A percentile compares a stretch with the other conserved stretches of the same genome.
Evolutionary conservation across 2,329 filamentous ascomycete species (phyloP).

Genomic region (Ascosphaera apis): DNA sequence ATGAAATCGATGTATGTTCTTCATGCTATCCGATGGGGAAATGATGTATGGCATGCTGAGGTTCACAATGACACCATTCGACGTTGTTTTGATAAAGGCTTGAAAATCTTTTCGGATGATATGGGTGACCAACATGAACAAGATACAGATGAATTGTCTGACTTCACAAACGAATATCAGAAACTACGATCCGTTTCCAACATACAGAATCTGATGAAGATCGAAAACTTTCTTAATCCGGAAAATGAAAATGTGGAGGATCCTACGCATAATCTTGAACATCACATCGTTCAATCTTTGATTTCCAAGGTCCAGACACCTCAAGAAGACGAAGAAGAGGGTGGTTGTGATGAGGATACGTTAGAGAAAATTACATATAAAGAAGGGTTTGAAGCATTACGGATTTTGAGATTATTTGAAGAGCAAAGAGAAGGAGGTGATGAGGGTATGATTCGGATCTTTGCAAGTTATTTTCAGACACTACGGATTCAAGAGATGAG

Average conservation of each 20-base stretch:
- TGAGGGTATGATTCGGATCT: too few species aligned
- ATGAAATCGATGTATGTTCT: not conserved
- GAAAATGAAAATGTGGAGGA: not conserved
- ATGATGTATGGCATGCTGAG: not conserved
- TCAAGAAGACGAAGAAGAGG: too few species aligned
- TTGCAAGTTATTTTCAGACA: too few species aligned
- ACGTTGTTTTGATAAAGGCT: not conserved
- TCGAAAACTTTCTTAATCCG: not conserved
- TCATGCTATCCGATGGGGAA: not conserved
- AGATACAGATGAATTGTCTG: not conserved
- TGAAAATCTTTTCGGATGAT: not conserved
- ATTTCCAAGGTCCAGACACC: constrained; percentile 6
- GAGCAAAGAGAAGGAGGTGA: too few species aligned
- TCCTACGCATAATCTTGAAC: not conserved
- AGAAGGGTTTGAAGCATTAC: too few species aligned
- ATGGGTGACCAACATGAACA: not conserved
- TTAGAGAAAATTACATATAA: too few species aligned
- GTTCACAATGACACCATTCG: not conserved
- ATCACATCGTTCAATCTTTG: too few species aligned
- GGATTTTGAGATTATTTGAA: too few species aligned
- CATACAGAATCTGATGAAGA: not conserved
- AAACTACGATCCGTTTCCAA: not conserved
- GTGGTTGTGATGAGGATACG: too few species aligned
- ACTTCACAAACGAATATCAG: not conserved
- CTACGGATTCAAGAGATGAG: too few species aligned